phyloP scores from a whole-genome alignment of 2,329 filamentous ascomycete genomes.

The Calonectria crousiana region DNA sequence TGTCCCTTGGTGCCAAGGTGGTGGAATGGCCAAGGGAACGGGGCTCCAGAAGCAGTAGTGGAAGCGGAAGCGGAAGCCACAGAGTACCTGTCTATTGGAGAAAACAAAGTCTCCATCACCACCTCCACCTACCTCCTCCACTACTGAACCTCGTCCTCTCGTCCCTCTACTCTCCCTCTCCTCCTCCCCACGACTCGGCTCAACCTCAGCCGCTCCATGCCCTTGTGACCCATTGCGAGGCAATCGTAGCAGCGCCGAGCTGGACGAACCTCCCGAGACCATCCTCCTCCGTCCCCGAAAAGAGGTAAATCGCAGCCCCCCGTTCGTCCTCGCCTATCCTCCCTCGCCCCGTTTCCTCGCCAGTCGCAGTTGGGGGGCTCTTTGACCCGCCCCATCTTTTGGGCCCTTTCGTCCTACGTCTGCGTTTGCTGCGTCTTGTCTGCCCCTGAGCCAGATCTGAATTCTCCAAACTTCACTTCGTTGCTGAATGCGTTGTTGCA shows the following conservation, averaged over 20 bases:
- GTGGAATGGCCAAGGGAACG: conserved; percentile 5
- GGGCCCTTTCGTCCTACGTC: conserved; percentile 30
- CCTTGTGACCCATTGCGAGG: conserved; percentile 54
- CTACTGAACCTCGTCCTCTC: conserved; percentile 58
- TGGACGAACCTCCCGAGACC: conserved; percentile 49
- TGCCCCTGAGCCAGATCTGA: conserved; percentile 18
- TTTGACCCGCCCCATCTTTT: conserved; percentile 39
- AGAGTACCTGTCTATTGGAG: conserved; percentile 41
- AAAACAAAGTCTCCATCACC: conserved; percentile 31
- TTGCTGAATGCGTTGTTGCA: conserved; percentile 30
- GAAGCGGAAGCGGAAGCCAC: conserved; percentile 42
- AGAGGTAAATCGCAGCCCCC: conserved; percentile 46
- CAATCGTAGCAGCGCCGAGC: conserved; percentile 53
- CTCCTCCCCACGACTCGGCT: conserved; percentile 41
- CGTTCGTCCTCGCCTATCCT: conserved; percentile 20
- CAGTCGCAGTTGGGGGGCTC: conserved; percentile 31
- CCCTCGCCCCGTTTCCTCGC: conserved; percentile 36
- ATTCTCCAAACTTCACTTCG: conserved; percentile 19
- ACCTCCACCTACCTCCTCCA: conserved; percentile 38
- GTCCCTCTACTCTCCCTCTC: conserved; percentile 46
- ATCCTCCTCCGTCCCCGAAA: conserved; percentile 37
- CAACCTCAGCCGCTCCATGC: conserved; percentile 48
- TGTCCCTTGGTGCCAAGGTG: conserved; percentile 7
- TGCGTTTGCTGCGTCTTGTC: conserved; percentile 14
- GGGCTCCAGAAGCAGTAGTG: conserved; percentile 19